Base-by-base conservation (phyloP, 139 green algal genomes). In the Auxenochlorella pyrenoidosa region DNA sequence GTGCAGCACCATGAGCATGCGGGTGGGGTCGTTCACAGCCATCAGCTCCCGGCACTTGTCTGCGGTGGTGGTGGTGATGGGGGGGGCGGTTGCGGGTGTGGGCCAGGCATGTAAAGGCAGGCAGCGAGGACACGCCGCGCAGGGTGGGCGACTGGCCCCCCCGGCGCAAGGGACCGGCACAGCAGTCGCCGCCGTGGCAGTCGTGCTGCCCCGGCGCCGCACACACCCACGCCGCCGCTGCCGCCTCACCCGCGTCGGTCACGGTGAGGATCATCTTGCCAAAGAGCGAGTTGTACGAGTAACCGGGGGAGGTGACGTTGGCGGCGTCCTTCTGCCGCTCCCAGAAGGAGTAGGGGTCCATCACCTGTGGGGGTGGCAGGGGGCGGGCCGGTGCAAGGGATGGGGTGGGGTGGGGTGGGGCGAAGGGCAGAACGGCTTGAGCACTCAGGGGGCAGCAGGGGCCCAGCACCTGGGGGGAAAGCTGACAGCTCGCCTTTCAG, bases 231-330 rank as follows among this genome's bases (percentile, higher is more conserved):
- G 18, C 4, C 5, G 26, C 65, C 30, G 19, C 4, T n/a, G 5
- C 30, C 65, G 5, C 30, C 65, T 34, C 76, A 85, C 80, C 80
- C 1, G 93, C 85, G 84, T 98, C 95, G 4, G 95, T 97, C 6
- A 95, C 91, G 78, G 97, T 96, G 44, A 98, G 59, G 54, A 95
- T 97, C 88, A 95, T 95, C 85, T 93, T 94, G 71, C 94, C 95
- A 38, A 94, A 83, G 12, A 97, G 93, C 79, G 82, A 93, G 90
- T 98, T 95, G 91, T 93, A 98, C 0, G 87, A 94, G 78, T 97
- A 84, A 32, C 95, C 95, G 5, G 92, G 89, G 68, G 34, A 73
- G 51, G 43, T 71, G 36, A 75, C 40, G 30, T 78, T 72, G 16
- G 59, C 58, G 12, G 60, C 43, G 24, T 84, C 59, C 60, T 77